These are phyloP conservation scores for Kwoniella sp. DNA, from an alignment of 768 basidiomycete species.

Conservation along the genomic window DNA sequence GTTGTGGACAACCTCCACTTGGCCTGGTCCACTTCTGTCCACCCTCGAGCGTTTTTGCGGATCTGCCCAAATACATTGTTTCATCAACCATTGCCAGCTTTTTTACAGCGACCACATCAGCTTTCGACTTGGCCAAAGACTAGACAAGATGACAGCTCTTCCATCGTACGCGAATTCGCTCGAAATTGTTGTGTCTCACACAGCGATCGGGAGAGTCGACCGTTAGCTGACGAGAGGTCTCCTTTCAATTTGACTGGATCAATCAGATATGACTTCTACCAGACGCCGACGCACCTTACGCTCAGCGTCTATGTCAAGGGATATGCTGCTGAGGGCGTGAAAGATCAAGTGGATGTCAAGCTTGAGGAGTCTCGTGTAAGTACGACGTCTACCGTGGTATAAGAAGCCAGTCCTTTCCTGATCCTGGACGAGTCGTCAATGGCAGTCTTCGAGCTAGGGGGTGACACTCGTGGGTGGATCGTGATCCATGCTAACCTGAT, in stretches of 20 bases:
- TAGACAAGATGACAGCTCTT: neutral
- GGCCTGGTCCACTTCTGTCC: neutral
- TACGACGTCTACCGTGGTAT: too few relatives aligned
- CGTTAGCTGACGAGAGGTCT: neutral
- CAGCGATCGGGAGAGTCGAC: neutral
- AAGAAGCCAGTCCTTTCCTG: too few relatives aligned
- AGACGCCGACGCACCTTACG: conserved; percentile 40
- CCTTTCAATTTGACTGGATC: neutral
- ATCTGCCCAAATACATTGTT: too few relatives aligned
- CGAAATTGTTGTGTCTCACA: neutral
- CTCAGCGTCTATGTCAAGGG: conserved; percentile 51
- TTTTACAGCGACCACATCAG: too few relatives aligned
- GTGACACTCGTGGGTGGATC: too few relatives aligned
- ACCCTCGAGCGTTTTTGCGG: too few relatives aligned
- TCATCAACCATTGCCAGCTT: too few relatives aligned
- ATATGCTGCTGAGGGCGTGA: conserved; percentile 21
- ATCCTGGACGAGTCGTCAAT: too few relatives aligned
- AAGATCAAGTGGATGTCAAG: conserved; percentile 41
- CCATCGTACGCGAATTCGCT: conserved; percentile 4
- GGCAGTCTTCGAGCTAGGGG: too few relatives aligned
- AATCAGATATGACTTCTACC: conserved; percentile 56
- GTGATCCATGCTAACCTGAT: neutral
- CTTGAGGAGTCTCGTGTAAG: conserved; percentile 30
- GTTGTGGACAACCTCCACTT: neutral
- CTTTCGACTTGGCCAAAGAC: neutral